Evolutionary conservation across 192 early-diverging fungal genomes (phyloP).

Genomic region (Gamsiella multidivaricata): DNA sequence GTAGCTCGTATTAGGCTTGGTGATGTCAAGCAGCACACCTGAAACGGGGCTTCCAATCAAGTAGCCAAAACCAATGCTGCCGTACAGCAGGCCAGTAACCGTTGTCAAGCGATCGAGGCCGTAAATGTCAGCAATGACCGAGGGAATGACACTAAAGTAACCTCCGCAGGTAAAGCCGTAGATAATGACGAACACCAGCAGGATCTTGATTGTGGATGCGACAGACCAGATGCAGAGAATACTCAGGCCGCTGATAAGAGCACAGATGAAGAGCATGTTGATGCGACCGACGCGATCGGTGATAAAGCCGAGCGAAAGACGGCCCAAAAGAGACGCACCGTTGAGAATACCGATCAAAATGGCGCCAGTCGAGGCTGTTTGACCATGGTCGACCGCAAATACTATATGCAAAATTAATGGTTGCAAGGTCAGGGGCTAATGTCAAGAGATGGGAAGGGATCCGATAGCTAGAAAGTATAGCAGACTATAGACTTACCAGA

Average conservation of each 20-base stretch:
- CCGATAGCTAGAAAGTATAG: too few species aligned
- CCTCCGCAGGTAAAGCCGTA: slow-evolving; percentile 55
- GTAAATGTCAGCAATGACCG: slow-evolving; percentile 52
- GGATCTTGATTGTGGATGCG: slow-evolving; percentile 21
- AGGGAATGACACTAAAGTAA: slow-evolving; percentile 42
- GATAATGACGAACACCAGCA: slow-evolving; percentile 39
- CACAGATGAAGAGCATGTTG: slow-evolving; percentile 55
- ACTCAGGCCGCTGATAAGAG: slow-evolving; percentile 44
- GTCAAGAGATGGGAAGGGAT: too few species aligned
- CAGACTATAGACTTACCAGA: slow-evolving; percentile 50
- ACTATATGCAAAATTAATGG: slow-evolving; percentile 14
- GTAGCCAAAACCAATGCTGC: slow-evolving; percentile 48
- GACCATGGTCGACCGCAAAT: slow-evolving; percentile 41
- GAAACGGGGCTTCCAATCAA: slow-evolving; percentile 48
- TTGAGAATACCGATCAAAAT: slow-evolving; percentile 54
- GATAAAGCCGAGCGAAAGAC: slow-evolving; percentile 42
- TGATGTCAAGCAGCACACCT: slow-evolving; percentile 39
- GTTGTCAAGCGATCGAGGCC: slow-evolving; percentile 46
- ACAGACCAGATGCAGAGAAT: slow-evolving; percentile 51
- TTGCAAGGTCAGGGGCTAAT: too few species aligned
- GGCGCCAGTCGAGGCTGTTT: slow-evolving; percentile 50
- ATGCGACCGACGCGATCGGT: slow-evolving; percentile 54
- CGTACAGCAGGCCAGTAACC: slow-evolving; percentile 44
- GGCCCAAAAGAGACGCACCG: slow-evolving; percentile 48
- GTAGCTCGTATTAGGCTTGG: slow-evolving; percentile 39